A percentile compares a stretch with the other conserved stretches of the same genome.
These are phyloP conservation scores for Neonectria faginata DNA, from an alignment of 2,329 filamentous ascomycete species.

Conservation along the genomic window DNA sequence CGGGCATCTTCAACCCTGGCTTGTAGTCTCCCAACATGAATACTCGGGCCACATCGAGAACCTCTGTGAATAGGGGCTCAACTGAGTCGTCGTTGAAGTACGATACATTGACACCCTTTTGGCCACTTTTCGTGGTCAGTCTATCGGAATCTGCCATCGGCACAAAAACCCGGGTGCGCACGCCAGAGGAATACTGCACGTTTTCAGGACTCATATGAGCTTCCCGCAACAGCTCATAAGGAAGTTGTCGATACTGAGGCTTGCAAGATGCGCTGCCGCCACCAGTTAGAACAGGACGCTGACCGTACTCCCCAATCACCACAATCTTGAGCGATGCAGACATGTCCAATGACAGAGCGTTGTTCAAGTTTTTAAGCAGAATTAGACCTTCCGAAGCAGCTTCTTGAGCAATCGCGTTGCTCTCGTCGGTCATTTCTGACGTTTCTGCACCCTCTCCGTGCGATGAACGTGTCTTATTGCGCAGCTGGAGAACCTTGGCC, in stretches of 20 bases:
- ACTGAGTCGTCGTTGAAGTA: slow-evolving; percentile 19
- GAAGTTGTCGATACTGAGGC: slow-evolving; percentile 30
- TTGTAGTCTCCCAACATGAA: slow-evolving; percentile 30
- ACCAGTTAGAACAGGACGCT: slow-evolving; percentile 26
- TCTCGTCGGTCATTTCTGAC: slow-evolving; percentile 29
- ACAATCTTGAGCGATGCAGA: slow-evolving; percentile 12
- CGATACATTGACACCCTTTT: slow-evolving; percentile 19
- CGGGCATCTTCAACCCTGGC: slow-evolving; percentile 2
- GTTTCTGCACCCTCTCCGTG: slow-evolving; percentile 16
- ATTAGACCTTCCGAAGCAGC: slow-evolving; percentile 25
- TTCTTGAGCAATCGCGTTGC: slow-evolving; percentile 26
- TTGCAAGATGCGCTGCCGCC: slow-evolving; percentile 34
- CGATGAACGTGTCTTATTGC: slow-evolving; percentile 17
- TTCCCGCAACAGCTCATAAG: slow-evolving; percentile 17
- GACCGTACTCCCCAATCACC: slow-evolving; percentile 30
- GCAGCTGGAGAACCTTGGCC: slow-evolving; percentile 19
- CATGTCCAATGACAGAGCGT: slow-evolving; percentile 15
- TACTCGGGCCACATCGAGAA: slow-evolving; percentile 14
- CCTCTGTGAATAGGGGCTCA: slow-evolving; percentile 18
- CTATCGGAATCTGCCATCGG: slow-evolving; percentile 16
- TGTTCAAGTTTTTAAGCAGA: slow-evolving; percentile 31
- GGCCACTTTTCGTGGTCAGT: slow-evolving; percentile 3
- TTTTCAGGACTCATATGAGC: slow-evolving; percentile 1
- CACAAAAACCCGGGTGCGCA: slow-evolving; percentile 29
- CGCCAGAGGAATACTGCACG: slow-evolving; percentile 23